Evolutionary conservation across 495 filamentous ascomycete genomes (phyloP).

Genomic region (Massariosphaeria phaeospora): DNA sequence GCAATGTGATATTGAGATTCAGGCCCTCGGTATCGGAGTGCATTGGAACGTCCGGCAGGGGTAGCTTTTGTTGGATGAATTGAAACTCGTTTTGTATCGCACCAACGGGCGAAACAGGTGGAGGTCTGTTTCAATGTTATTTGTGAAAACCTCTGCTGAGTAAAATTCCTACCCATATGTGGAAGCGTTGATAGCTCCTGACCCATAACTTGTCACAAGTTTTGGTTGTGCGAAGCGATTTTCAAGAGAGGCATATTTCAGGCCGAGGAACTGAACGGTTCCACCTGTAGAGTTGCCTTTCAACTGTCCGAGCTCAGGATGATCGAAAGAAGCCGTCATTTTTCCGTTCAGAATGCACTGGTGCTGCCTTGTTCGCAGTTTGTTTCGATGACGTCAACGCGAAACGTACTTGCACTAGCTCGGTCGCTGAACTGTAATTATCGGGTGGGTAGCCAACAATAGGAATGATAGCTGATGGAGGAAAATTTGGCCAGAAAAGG

Average conservation of each 20-base stretch:
- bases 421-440: neutral
- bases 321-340: constrained; percentile 17
- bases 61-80: constrained; percentile 32
- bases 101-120: constrained; percentile 22
- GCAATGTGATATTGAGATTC: constrained; percentile 33
- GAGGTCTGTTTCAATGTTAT: constrained; percentile 6
- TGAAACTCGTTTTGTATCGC: constrained; percentile 25
- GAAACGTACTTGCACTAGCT: too few species aligned
- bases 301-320: constrained; percentile 15
- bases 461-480: neutral
- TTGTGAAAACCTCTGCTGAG: too few species aligned
- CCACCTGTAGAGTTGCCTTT: constrained; percentile 16
- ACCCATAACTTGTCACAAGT: constrained; percentile 20
- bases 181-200: constrained; percentile 21
- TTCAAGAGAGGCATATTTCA: constrained; percentile 34
- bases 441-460: neutral
- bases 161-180: constrained; percentile 27
- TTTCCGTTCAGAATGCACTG: neutral
- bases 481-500: neutral
- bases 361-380: neutral
- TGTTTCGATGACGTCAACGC: too few species aligned
- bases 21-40: constrained; percentile 34
- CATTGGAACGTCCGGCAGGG: constrained; percentile 16
- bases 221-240: constrained; percentile 32
- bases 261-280: constrained; percentile 31